phyloP scores from a whole-genome alignment of 164 flowering plant species.

The Macadamia tetraphylla region DNA sequence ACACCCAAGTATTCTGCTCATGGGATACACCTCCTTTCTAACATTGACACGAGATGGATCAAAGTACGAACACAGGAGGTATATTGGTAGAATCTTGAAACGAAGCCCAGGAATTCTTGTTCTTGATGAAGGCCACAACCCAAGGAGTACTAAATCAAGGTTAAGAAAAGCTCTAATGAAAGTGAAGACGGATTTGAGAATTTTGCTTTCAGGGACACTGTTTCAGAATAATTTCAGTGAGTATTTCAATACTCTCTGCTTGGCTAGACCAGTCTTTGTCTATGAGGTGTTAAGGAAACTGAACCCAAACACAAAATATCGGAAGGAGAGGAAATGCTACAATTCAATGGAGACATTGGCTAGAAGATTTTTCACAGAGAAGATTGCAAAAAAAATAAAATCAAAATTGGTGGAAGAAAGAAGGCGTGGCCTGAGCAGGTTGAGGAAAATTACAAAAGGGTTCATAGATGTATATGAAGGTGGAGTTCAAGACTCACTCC shows the following conservation, averaged over 20 bases:
- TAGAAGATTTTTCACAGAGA: conserved; percentile 65
- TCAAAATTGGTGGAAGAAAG: conserved; percentile 44
- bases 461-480: conserved; percentile 85
- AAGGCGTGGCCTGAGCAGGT: conserved; percentile 45
- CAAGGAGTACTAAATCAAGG: conserved; percentile 83
- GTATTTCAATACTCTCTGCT: conserved; percentile 83
- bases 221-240: conserved; percentile 92
- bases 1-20: conserved; percentile 79
- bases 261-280: conserved; percentile 82
- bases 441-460: conserved; percentile 55
- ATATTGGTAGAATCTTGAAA: conserved; percentile 58
- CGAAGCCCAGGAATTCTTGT: conserved; percentile 78
- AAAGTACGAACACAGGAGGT: conserved; percentile 44
- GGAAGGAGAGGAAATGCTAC: conserved; percentile 20
- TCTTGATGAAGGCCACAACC: conserved; percentile 98
- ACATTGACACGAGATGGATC: conserved; percentile 65
- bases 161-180: conserved; percentile 81
- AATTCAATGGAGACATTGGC: conserved; percentile 53
- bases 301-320: conserved; percentile 44
- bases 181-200: conserved; percentile 59
- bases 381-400: conserved; percentile 54
- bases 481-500: conserved; percentile 51
- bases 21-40: conserved; percentile 85
- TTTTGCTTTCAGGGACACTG: conserved; percentile 86
- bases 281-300: conserved; percentile 57